Percentiles rank a stretch among this genome's conserved stretches.
Conservation (phyloP, 371 early-diverging fungal genomes). For the Dichotomocladium elegans region DNA sequence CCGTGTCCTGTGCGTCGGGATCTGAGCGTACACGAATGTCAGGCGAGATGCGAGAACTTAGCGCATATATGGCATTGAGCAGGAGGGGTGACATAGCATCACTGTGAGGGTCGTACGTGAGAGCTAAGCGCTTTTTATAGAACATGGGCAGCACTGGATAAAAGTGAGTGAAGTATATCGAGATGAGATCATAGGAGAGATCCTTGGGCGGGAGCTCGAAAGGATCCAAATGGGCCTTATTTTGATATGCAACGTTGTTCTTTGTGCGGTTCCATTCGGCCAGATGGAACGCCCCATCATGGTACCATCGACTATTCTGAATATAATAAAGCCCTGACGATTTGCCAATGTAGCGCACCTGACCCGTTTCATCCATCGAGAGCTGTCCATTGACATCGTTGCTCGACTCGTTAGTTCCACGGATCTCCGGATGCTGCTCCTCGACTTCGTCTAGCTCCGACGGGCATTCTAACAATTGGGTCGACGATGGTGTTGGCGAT, state of each 20-base stretch:
- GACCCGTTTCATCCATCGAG: constrained; percentile 46
- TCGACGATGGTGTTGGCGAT: not conserved
- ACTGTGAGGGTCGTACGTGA: constrained; percentile 6
- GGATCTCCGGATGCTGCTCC: not conserved
- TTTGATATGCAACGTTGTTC: too few relatives aligned
- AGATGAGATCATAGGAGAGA: constrained; percentile 46
- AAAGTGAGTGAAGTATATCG: constrained; percentile 50
- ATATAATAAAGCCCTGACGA: constrained; percentile 45
- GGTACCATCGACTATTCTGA: constrained; percentile 40
- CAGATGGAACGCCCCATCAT: constrained; percentile 43
- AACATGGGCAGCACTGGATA: constrained; percentile 55
- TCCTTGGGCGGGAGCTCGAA: constrained; percentile 47
- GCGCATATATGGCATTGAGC: constrained; percentile 48
- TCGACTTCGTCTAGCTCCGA: not conserved
- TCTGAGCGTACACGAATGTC: constrained; percentile 31
- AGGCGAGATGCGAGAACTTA: constrained; percentile 41
- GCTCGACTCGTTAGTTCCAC: not conserved
- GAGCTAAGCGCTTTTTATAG: constrained; percentile 28
- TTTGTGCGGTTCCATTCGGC: constrained; percentile 19
- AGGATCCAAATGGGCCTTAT: constrained; percentile 24
- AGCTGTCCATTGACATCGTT: constrained; percentile 35
- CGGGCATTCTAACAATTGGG: constrained; percentile 4
- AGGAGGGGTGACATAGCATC: constrained; percentile 36
- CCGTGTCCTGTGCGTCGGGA: constrained; percentile 27
- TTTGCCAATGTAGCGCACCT: constrained; percentile 41